These are phyloP conservation scores for Trametes cinnabarina DNA, from an alignment of 768 basidiomycete genomes.

Conservation along the genomic window DNA sequence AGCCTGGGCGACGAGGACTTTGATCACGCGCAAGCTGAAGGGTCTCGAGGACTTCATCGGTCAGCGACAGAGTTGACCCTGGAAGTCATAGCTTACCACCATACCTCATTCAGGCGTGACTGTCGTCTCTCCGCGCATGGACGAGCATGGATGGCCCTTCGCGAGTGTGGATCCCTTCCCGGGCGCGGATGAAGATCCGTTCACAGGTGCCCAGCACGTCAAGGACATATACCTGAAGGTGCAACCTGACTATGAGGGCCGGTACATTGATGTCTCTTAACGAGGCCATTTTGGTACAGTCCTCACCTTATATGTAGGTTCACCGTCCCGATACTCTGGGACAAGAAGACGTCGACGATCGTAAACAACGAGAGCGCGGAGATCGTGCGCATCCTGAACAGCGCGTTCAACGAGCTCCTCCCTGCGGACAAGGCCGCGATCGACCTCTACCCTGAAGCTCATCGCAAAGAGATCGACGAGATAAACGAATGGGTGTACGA, in stretches of 20 bases:
- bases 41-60: constrained; percentile 83
- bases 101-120: too few species aligned
- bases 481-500: constrained; percentile 87
- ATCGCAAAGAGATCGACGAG: constrained; percentile 74
- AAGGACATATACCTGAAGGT: constrained; percentile 84
- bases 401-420: constrained; percentile 72
- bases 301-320: too few species aligned
- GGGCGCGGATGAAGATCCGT: constrained; percentile 68
- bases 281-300: too few species aligned
- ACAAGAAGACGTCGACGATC: constrained; percentile 80
- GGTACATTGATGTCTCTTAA: constrained; percentile 43
- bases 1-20: constrained; percentile 93
- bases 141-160: constrained; percentile 84
- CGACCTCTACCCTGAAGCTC: constrained; percentile 75
- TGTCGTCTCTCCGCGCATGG: constrained; percentile 86
- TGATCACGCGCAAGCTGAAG: constrained; percentile 89
- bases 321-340: constrained; percentile 91
- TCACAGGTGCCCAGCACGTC: constrained; percentile 69
- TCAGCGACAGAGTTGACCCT: constrained; percentile 32
- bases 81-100: too few species aligned
- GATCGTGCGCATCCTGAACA: constrained; percentile 92
- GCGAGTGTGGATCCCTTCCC: constrained; percentile 65
- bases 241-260: constrained; percentile 67
- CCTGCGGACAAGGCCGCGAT: constrained; percentile 62
- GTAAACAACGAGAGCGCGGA: constrained; percentile 97